Evolutionary conservation across 345 rosid species (phyloP), one percentile per base, ranked within the genome.

Genomic region (Draba incana): DNA sequence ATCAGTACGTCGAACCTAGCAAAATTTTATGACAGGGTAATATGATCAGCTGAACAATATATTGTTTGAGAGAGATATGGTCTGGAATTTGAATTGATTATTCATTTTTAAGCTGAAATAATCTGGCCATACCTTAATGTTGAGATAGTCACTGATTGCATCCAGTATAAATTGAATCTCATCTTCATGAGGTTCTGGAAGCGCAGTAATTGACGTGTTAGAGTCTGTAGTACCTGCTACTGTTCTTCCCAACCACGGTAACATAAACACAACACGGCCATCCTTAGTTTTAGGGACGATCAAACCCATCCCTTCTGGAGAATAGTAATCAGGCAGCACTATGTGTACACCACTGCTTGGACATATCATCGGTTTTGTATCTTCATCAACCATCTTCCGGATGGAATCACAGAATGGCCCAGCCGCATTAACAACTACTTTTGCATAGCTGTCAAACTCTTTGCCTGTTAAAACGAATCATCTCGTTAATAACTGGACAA

Each of bases 221-320:
- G 99, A 94, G 81, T 94, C 99, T 61, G 99, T 94, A 45, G 99
- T 94, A 13, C 99, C 99, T 33, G 99, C 99, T 28, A 91, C 79
- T 9, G 96, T 94, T 81, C 97, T 85, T 61, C 99, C 99, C 87
- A 88, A 71, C 99, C 99, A 91, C 5, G 99, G 99, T 73, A 94
- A 78, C 96, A 94, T 86, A 74, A 94, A 94, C 72, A 94, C 86
- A 43, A 94, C 96, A n/a, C 99, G 89, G 3, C 99, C 99, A 78
- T 94, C 99, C 81, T 91, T 90, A 14, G 99, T 94, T 85, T 94
- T 91, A 52, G 99, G 99, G 79, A 94, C 97, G 69, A 94, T 91
- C 88, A 94, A 82, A 10, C 99, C 99, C 99, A 94, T 91, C 67
- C 99, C 99, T 72, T 94, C 95, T 1, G 99, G 99, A 63, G 99